phyloP scores from a whole-genome alignment of 1,139 yeast species.

The Williopsis jadinii region DNA sequence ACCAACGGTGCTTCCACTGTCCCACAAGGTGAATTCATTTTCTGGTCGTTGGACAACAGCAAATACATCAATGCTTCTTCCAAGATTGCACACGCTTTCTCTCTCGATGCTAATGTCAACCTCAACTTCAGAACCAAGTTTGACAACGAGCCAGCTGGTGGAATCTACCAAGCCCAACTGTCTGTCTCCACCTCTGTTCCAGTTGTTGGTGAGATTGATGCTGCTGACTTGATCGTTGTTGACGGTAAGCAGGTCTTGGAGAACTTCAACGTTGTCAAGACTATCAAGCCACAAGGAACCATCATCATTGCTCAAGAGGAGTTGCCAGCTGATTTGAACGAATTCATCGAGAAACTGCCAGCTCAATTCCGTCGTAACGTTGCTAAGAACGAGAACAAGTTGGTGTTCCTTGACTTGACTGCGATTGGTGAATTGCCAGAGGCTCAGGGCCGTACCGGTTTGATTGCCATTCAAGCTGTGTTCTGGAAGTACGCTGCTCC shows the following conservation, averaged over 20 bases:
- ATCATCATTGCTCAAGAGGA: slow-evolving; percentile 38
- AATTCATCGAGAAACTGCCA: slow-evolving; percentile 47
- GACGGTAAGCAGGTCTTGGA: slow-evolving; percentile 50
- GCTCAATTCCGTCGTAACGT: slow-evolving; percentile 46
- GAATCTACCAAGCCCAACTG: slow-evolving; percentile 74
- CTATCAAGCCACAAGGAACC: slow-evolving; percentile 50
- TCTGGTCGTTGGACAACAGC: slow-evolving; percentile 67
- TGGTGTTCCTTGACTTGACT: slow-evolving; percentile 51
- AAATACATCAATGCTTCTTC: slow-evolving; percentile 50
- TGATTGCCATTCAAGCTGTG: slow-evolving; percentile 70
- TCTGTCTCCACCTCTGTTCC: slow-evolving; percentile 29
- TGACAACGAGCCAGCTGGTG: slow-evolving; percentile 69
- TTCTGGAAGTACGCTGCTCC: slow-evolving; percentile 74
- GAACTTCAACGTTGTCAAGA: slow-evolving; percentile 53
- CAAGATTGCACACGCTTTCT: slow-evolving; percentile 63
- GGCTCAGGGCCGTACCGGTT: slow-evolving; percentile 70
- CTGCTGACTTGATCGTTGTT: slow-evolving; percentile 49
- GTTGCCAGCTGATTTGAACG: slow-evolving; percentile 21
- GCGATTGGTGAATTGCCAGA: slow-evolving; percentile 55
- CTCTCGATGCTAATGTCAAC: slow-evolving; percentile 46
- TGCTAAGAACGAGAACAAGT: slow-evolving; percentile 44
- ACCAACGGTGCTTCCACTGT: slow-evolving; percentile 25
- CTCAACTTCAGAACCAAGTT: slow-evolving; percentile 54
- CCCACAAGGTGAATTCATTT: slow-evolving; percentile 40
- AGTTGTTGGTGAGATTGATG: slow-evolving; percentile 18